Evolutionary conservation across 2,329 filamentous ascomycete species (phyloP), one percentile per base, ranked within the genome.

Genomic region (Penicillium decumbens): DNA sequence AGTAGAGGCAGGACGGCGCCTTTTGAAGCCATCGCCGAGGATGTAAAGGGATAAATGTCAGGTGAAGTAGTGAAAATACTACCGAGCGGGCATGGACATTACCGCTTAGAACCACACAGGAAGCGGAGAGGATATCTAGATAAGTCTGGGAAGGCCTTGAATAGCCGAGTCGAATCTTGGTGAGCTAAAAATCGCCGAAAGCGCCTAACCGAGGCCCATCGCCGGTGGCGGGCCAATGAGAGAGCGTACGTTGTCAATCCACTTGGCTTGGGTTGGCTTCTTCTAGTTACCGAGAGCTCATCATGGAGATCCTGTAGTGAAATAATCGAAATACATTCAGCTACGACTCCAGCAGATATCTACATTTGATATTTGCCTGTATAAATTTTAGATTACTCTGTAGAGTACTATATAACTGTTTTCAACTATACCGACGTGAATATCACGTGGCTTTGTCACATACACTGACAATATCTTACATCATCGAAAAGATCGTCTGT

Each of bases 21-120:
- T 66, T 68, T 73, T 28, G 71, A 73, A 52, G 70, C 70, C 72
- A 74, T 74, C 42, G 53, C 48, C 28, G 28, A 27, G 50, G 44
- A n/a, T 46, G 47, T 27, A 41, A 32, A 23, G 28, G 10, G 20
- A 9, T 30, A 23, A 23, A 37, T 32, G 43, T 42, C 6, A 44
- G 23, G 33, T 38, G 18, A 23, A 29, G 30, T 20, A 32, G 32
- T 47, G 25, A 44, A 28, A 24, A 45, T 50, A 39, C 38, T 57
- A 56, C 25, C 47, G 28, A 37, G 12, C 20, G 30, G 32, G 37
- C 41, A 51, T 49, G 40, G 39, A 48, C 59, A 64, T 63, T 45
- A 41, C 51, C 44, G 23, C 23, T 28, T 43, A 32, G 13, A 24
- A 47, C 30, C 12, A 6, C 23, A 27, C 8, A 3, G 27, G 7